These are phyloP conservation scores for Podospora pseudocomata DNA, from an alignment of 495 filamentous ascomycete genomes.

Conservation along the genomic window DNA sequence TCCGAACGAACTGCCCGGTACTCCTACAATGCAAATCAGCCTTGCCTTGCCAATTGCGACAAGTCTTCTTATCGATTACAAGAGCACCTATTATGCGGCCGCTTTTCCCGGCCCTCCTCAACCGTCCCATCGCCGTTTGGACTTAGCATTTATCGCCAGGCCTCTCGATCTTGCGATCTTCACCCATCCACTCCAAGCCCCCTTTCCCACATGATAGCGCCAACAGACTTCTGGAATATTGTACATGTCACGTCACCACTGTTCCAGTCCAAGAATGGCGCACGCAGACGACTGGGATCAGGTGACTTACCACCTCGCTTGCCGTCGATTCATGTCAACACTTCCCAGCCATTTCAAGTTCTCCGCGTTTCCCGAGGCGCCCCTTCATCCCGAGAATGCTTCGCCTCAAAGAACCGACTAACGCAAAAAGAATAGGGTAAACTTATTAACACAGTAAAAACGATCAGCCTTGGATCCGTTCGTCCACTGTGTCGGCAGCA, in stretches of 20 bases:
- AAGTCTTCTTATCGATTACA: slow-evolving; percentile 10
- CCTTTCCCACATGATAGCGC: background rate
- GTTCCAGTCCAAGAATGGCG: background rate
- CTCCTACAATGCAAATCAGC: slow-evolving; percentile 1
- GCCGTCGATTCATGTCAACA: background rate
- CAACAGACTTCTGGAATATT: background rate
- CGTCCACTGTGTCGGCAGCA: background rate
- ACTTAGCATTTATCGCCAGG: background rate
- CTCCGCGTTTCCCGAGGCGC: background rate
- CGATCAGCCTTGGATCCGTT: background rate
- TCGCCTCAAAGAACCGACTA: background rate
- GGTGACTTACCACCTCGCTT: slow-evolving; percentile 3
- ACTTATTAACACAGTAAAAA: background rate
- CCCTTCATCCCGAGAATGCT: background rate
- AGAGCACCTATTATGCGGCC: slow-evolving; percentile 13
- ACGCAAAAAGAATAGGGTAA: background rate
- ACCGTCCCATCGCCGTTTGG: background rate
- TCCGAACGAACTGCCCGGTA: background rate
- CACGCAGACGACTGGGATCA: slow-evolving; percentile 4
- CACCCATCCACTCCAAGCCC: background rate
- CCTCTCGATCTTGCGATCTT: background rate
- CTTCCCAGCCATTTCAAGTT: background rate
- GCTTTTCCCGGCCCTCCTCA: slow-evolving; percentile 13
- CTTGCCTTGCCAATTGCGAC: slow-evolving; percentile 13
- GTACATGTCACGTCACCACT: background rate